Evolutionary conservation across 108 stramenopile species (phyloP), one percentile per base, ranked within the genome.

Genomic region (Cyclotella atomus): DNA sequence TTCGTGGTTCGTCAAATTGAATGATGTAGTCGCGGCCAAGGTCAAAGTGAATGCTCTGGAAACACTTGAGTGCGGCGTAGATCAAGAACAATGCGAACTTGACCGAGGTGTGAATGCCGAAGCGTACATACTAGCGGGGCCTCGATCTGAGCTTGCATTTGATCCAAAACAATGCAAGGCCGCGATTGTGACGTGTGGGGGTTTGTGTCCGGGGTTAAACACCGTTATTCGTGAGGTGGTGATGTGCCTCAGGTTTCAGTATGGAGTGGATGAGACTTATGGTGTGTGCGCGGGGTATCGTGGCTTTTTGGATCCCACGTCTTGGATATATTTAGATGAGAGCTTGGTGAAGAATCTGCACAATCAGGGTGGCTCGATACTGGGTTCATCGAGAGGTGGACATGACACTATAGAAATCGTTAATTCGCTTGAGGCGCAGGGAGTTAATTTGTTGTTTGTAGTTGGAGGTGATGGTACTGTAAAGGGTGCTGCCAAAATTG

Each of bases 381-480:
- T 97, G 34, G 79, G 91, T 61, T 88, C 85, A 15, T 84, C 87
- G 5, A 65, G 95, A 36, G 95, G 95, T 9, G 95, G 95, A 0
- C 89, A 91, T 68, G 87, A 93, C 47, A 61, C 84, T 7, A 87
- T 86, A 0, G 81, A 75, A 29, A 94, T 92, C 66, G 56, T 84
- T 14, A 72, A 56, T 27, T 84, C 82, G 36, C 54, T 92, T 35
- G 60, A 73, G 27, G 56, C 78, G 23, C 3, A 75, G 10, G 50
- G 74, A 35, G 80, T 95, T 16, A 76, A 83, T 35, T 85, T 88
- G 52, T 66, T 96, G 29, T 96, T 83, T 59, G 68, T 96, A 34
- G 83, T 93, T 16, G 95, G 95, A 29, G 95, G 95, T 2, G 95
- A 96, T 70, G 95, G 95, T 23, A 95, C 95, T 1, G 90, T 92